Conservation (phyloP, 1,139 yeast species). For the Geotrichum aggregatum region DNA sequence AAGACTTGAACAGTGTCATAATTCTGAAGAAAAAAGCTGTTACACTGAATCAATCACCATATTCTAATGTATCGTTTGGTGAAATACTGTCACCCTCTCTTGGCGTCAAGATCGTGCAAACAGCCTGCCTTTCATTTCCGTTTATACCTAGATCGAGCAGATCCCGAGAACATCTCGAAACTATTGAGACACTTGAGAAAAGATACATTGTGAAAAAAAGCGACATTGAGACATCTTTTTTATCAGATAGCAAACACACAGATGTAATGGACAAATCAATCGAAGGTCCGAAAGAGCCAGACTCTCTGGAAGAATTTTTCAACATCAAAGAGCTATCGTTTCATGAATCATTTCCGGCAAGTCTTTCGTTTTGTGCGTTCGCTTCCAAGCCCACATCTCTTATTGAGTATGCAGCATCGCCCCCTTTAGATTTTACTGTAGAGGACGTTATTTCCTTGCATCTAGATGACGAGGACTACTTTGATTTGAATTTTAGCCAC, state of each 20-base stretch:
- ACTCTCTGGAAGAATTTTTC: no score
- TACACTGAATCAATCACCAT: no score
- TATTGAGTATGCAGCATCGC: neutral
- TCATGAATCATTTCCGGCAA: neutral
- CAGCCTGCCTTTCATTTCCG: conserved; percentile 1
- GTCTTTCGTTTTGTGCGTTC: neutral
- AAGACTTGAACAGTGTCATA: neutral
- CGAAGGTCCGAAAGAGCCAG: no score
- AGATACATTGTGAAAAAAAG: neutral
- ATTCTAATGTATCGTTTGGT: neutral
- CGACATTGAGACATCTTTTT: neutral
- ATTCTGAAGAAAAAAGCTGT: neutral
- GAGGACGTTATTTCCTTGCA: neutral
- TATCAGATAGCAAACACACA: no score
- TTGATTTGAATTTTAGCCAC: neutral
- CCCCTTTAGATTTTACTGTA: neutral
- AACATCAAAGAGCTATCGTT: neutral
- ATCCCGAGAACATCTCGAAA: neutral
- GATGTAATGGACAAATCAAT: no score
- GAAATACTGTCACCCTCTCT: neutral
- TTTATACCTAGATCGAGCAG: conserved; percentile 5
- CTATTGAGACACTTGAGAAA: neutral
- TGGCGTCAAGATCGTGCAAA: neutral
- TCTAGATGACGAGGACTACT: conserved; percentile 1
- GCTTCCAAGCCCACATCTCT: neutral